Conservation (phyloP, 257 asterid species). For the Nicotiana tomentosiformis region DNA sequence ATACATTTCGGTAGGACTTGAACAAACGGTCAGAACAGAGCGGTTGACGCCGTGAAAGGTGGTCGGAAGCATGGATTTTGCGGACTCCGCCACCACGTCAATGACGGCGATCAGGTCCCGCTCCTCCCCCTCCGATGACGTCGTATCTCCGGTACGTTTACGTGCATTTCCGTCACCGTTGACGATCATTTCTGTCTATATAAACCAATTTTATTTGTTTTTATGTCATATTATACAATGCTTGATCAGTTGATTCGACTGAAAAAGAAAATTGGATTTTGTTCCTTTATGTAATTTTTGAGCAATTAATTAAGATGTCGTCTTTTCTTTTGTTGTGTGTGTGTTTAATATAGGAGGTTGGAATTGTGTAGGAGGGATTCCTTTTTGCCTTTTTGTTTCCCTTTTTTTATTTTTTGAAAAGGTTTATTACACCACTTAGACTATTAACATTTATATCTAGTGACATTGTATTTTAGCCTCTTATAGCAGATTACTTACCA, state of each 20-base stretch:
- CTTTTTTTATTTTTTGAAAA: too few species aligned
- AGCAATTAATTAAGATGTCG: not conserved
- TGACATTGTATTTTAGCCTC: too few species aligned
- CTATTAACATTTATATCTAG: too few species aligned
- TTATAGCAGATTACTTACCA: too few species aligned
- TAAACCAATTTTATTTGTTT: not conserved
- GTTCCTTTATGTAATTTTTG: not conserved
- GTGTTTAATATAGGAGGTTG: too few species aligned
- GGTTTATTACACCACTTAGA: too few species aligned
- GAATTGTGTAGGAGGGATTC: too few species aligned
- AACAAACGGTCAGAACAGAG: not conserved
- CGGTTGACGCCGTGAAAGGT: slow-evolving; percentile 11
- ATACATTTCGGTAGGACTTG: not conserved
- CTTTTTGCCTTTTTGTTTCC: too few species aligned
- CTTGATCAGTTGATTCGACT: not conserved
- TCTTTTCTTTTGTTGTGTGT: not conserved
- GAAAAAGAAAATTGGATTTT: not conserved
- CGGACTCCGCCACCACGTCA: not conserved
- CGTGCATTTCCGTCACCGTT: not conserved
- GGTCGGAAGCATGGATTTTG: slow-evolving; percentile 23
- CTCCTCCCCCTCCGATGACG: slow-evolving; percentile 18
- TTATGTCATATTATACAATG: not conserved
- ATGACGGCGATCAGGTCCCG: not conserved
- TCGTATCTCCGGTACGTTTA: slow-evolving; percentile 15
- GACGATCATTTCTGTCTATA: not conserved